These are phyloP conservation scores for Camellia oleifera DNA, from an alignment of 179 eudicot species.

Conservation along the genomic window DNA sequence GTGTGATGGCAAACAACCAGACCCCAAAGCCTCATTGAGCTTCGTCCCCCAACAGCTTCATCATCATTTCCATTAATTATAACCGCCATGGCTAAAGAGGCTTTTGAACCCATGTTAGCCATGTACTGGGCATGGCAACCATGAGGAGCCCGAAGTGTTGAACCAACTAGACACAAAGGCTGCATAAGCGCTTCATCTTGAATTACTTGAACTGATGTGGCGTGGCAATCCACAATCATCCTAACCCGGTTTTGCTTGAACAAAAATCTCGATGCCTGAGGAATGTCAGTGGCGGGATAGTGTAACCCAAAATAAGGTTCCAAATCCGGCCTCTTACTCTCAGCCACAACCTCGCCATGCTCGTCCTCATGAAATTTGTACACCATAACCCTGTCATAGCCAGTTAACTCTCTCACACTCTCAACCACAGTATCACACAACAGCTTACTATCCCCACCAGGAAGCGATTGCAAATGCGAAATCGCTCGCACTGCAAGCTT, in stretches of 20 bases:
- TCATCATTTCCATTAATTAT: conserved; percentile 79
- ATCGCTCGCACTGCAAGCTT: conserved; percentile 90
- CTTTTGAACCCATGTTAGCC: conserved; percentile 97
- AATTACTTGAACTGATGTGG: conserved; percentile 57
- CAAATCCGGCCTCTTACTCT: conserved; percentile 66
- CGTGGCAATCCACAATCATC: conserved; percentile 90
- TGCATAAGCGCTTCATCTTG: conserved; percentile 69
- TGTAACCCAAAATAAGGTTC: conserved; percentile 93
- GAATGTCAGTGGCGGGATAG: conserved; percentile 96
- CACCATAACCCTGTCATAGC: conserved; percentile 97
- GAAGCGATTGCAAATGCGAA: conserved; percentile 81
- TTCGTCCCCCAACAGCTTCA: conserved; percentile 46
- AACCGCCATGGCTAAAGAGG: conserved; percentile 87
- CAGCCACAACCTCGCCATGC: conserved; percentile 94
- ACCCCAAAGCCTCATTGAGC: conserved; percentile 85
- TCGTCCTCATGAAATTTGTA: conserved; percentile 98
- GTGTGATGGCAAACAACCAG: conserved; percentile 96
- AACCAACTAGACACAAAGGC: conserved; percentile 83
- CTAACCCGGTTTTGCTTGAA: conserved; percentile 90
- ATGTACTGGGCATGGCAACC: conserved; percentile 96
- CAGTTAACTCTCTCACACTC: conserved; percentile 81
- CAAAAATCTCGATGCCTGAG: conserved; percentile 93
- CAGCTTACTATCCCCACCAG: conserved; percentile 83
- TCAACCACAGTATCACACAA: conserved; percentile 87
- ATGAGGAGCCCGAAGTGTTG: conserved; percentile 94